phyloP scores from a whole-genome alignment of 306 rosid species.

The Gastrolobium bilobum region DNA sequence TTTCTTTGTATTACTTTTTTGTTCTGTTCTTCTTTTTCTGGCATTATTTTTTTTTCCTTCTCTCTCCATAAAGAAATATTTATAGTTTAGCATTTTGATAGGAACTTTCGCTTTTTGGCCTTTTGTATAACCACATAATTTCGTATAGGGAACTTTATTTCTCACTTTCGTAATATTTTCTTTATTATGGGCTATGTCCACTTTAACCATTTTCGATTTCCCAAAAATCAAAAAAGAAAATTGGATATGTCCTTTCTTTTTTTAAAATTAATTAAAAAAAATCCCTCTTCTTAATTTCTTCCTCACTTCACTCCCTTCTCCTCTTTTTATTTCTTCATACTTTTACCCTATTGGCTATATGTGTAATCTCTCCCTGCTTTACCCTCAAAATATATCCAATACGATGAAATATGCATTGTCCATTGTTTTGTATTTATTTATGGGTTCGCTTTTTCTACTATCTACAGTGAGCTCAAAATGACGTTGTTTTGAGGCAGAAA shows the following conservation, averaged over 20 bases:
- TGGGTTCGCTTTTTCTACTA: too few relatives aligned
- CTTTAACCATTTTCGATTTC: constrained; percentile 54
- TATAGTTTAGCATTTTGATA: constrained; percentile 51
- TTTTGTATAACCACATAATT: constrained; percentile 66
- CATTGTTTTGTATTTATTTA: neutral
- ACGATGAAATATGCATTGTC: constrained; percentile 21
- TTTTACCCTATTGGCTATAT: neutral
- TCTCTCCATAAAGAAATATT: constrained; percentile 52
- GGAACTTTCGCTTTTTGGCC: constrained; percentile 76
- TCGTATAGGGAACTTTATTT: constrained; percentile 59
- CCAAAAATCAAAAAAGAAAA: constrained; percentile 49
- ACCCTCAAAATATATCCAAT: constrained; percentile 29
- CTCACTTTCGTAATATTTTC: constrained; percentile 51
- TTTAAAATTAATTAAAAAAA: neutral
- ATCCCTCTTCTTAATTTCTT: neutral
- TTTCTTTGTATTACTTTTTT: constrained; percentile 57
- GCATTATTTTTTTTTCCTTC: constrained; percentile 49
- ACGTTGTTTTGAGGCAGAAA: too few relatives aligned
- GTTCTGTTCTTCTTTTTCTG: constrained; percentile 56
- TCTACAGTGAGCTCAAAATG: too few relatives aligned
- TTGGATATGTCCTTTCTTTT: constrained; percentile 29
- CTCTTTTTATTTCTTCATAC: neutral
- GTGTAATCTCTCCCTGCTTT: neutral
- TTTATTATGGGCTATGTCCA: constrained; percentile 49
- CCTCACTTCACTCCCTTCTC: neutral